Evolutionary conservation across 2,329 filamentous ascomycete species (phyloP), one percentile per base, ranked within the genome.

Genomic region (Xylaria sp.): DNA sequence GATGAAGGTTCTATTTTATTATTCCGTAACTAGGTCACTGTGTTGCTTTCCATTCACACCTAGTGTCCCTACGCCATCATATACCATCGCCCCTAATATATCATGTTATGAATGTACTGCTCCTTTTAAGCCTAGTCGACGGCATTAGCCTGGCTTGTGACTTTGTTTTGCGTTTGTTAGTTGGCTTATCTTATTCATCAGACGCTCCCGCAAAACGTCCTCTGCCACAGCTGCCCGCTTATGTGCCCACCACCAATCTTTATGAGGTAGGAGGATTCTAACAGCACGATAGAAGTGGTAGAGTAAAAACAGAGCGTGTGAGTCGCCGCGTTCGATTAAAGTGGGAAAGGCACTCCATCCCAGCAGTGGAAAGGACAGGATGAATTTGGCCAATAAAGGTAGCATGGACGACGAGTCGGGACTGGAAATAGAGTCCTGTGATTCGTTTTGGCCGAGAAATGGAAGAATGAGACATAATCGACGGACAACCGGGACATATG

Each of bases 221-320:
- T 64, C 65, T n/a, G 56, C 61, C n/a, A 58, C 48, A 36, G 15
- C 48, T 20, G 65, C 60, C 25, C 65, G 53, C 18, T 46, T 64
- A 10, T 60, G 61, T 36, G 65, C 65, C 65, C 65, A 67, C 65
- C 65, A 67, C 60, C 61, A 67, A 34, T 60, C 36, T 3, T 48
- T 30, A 0, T 41, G 28, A 8, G 46, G 23, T 18, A 67, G 39
- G 39, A 67, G 55, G 34, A 64, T 60, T 15, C 60, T 60, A 2
- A 57, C 65, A 3, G 60, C 53, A 30, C 65, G 65, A 25, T 67
- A 67, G 32, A 67, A 67, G 32, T 67, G 61, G 25, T 64, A 67
- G 18, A 67, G 65, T 10, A 67, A 28, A 39, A 67, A 63, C 32
- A 67, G 65, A 36, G 61, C 65, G 43, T 67, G 65, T 3, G 46